Base-by-base conservation (phyloP, 352 stramenopile genomes). In the Globisporangium camurandrum region DNA sequence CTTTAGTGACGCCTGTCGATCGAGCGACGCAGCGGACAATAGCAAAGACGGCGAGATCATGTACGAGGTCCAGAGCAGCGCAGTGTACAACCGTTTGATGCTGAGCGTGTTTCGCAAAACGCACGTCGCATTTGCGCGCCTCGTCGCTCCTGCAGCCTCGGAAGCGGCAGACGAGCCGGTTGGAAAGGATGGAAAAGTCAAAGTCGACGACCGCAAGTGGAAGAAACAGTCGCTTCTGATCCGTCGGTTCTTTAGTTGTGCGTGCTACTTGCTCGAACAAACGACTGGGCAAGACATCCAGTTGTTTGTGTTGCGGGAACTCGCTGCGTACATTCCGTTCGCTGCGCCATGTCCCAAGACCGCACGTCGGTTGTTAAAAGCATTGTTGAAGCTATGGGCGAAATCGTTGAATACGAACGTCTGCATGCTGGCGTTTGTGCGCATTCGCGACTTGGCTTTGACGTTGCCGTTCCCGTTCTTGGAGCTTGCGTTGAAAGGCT, bases 401-500 rank as follows among this genome's bases (percentile, higher is more conserved):
- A 90, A 90, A 61, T 84, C 75, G 49, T 64, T 90, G 33, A 79
- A 91, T 51, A 75, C 67, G 22, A 78, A 71, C 40, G 78, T 91
- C 51, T 88, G 76, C 61, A 86, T 98, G 62, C 72, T 98, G 49
- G 78, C 95, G 16, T 99, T 98, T 61, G 76, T 99, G 40, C 88
- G 95, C 14, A 96, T 99, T 45, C 88, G 95, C 43, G 92, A 99
- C 58, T 64, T 98, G 55, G 93, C 93, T 43, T 62, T 97, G 40
- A 81, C 89, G 28, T 85, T 98, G 69, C 93, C 95, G 24, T 98
- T 98, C 69, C 93, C 96, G 42, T 98, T 98, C 66, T 75, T 98
- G 33, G 96, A 99, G 66, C 75, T 95, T 16, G 95, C 81, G 62
- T 75, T 99, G 31, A 98, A 98, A 68, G 88, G 86, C 23, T 82